Percentiles rank a stretch among this genome's conserved stretches.
These are phyloP conservation scores for Vitis rupestris DNA, from an alignment of 164 flowering plant genomes.

Conservation along the genomic window DNA sequence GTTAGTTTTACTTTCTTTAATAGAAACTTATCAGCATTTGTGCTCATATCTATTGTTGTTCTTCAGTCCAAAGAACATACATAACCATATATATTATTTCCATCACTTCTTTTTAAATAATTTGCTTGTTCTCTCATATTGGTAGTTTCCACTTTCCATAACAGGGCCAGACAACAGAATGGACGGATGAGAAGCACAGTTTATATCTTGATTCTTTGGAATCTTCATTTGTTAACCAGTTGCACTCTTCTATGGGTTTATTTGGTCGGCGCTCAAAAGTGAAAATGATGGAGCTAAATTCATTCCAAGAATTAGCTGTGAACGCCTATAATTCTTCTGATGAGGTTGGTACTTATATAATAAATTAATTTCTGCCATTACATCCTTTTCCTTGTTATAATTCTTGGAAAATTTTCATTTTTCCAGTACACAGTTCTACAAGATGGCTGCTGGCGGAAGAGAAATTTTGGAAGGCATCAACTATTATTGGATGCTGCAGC, in stretches of 20 bases:
- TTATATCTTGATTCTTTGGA: slow-evolving; percentile 35
- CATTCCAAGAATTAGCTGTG: not conserved
- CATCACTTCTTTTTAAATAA: not conserved
- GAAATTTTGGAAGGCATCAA: slow-evolving; percentile 15
- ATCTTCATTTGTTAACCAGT: slow-evolving; percentile 41
- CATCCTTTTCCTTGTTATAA: not conserved
- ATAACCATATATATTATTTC: not conserved
- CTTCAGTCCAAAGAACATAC: too few species aligned
- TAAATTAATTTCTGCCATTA: not conserved
- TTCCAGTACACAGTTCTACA: slow-evolving; percentile 29
- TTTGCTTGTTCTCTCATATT: not conserved
- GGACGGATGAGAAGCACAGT: slow-evolving; percentile 51
- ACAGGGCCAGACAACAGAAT: slow-evolving; percentile 25
- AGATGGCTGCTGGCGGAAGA: slow-evolving; percentile 30
- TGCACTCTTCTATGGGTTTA: slow-evolving; percentile 24
- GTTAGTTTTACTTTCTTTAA: too few species aligned
- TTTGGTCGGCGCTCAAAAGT: slow-evolving; percentile 6
- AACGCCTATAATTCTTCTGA: slow-evolving; percentile 8
- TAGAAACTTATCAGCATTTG: too few species aligned
- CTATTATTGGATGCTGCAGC: slow-evolving; percentile 17
- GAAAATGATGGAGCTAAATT: slow-evolving; percentile 3
- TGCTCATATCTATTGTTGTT: too few species aligned
- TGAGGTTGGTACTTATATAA: slow-evolving; percentile 11
- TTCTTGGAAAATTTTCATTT: not conserved
- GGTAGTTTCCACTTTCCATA: not conserved